phyloP scores from a whole-genome alignment of 768 basidiomycete species.

The Boletus speciosus region DNA sequence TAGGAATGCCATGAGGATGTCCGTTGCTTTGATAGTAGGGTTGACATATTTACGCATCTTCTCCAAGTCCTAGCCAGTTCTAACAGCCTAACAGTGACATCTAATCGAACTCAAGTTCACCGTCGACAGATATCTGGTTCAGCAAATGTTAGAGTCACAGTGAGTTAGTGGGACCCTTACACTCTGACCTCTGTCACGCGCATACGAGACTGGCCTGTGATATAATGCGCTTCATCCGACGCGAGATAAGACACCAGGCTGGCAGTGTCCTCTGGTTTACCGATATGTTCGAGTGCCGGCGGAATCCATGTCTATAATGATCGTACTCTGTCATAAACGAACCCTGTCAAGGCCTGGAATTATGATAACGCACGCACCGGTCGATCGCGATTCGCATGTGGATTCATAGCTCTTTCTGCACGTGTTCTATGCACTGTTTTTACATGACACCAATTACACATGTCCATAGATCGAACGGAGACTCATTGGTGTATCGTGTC shows the following conservation, averaged over 20 bases:
- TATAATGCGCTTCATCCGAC: neutral
- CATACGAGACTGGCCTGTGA: neutral
- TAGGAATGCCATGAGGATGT: neutral
- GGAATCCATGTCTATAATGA: neutral
- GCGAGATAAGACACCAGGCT: neutral
- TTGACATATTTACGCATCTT: neutral
- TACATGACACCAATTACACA: neutral
- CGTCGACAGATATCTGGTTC: no score
- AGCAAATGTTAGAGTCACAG: no score
- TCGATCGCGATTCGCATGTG: neutral
- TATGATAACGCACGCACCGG: neutral
- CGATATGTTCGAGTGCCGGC: no score
- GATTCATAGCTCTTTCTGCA: neutral
- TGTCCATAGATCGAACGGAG: neutral
- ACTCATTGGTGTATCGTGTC: conserved; percentile 5
- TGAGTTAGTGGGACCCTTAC: neutral
- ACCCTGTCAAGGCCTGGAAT: no score
- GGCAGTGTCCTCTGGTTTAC: neutral
- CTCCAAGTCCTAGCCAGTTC: neutral
- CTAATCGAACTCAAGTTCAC: no score
- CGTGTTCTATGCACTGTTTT: neutral
- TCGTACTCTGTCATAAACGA: neutral
- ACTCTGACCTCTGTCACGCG: neutral
- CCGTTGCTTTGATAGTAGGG: neutral
- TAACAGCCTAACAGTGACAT: neutral